These are phyloP conservation scores for Anisodus acutangulus DNA, from an alignment of 257 asterid genomes.

Conservation along the genomic window DNA sequence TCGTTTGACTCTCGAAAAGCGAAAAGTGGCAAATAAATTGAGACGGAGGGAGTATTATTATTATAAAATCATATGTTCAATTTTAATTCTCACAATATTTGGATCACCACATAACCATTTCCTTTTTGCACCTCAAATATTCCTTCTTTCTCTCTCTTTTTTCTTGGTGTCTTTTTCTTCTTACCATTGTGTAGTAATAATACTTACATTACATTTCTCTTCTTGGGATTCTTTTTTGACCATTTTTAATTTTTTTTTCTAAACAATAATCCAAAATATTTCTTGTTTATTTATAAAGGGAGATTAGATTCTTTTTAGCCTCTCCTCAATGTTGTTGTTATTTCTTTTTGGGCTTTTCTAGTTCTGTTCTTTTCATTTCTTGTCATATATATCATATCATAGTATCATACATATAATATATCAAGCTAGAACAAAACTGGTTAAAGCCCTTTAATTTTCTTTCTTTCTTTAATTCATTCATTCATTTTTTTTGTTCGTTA, in stretches of 20 bases:
- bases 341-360: slow-evolving; percentile 15
- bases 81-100: slow-evolving; percentile 41
- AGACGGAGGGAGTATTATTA: too few species aligned
- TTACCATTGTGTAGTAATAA: slow-evolving; percentile 27
- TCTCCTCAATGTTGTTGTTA: slow-evolving; percentile 17
- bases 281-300: slow-evolving; percentile 18
- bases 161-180: slow-evolving; percentile 7
- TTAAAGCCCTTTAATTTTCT: background rate
- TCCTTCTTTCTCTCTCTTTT: slow-evolving; percentile 23
- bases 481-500: too few species aligned
- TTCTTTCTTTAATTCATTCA: background rate
- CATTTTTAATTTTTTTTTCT: slow-evolving; percentile 31
- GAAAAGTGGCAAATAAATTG: too few species aligned
- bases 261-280: background rate
- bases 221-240: slow-evolving; percentile 50
- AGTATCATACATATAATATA: background rate
- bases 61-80: background rate
- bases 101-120: slow-evolving; percentile 81
- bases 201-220: slow-evolving; percentile 29
- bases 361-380: slow-evolving; percentile 22
- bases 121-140: slow-evolving; percentile 34
- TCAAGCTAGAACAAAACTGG: slow-evolving; percentile 22
- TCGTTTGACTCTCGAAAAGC: too few species aligned
- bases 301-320: slow-evolving; percentile 24
- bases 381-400: background rate